These are phyloP conservation scores for Ettlia oleoabundans DNA, from an alignment of 139 green algal genomes.

Conservation along the genomic window DNA sequence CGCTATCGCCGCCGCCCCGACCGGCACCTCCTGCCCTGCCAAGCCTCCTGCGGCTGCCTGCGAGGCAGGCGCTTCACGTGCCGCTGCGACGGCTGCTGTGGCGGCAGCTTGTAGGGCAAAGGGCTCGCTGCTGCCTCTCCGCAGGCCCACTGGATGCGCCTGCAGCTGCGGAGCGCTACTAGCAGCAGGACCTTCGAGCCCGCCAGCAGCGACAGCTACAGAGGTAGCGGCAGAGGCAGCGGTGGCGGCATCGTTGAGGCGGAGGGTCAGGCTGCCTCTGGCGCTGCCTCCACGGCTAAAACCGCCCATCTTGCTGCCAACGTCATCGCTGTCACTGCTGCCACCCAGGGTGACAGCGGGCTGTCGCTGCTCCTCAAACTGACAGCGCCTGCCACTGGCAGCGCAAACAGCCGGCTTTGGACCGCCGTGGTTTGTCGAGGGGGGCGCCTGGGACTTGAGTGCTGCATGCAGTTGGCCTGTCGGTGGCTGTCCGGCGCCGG, in stretches of 20 bases:
- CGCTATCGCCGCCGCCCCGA: not conserved
- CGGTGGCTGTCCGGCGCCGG: not conserved
- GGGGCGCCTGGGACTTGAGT: not conserved
- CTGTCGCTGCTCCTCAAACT: not conserved
- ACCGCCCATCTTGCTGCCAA: no score
- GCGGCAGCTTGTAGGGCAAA: no score
- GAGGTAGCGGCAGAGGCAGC: no score
- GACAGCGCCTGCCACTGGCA: not conserved
- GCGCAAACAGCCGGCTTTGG: not conserved
- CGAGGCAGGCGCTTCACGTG: no score
- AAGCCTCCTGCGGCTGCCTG: no score
- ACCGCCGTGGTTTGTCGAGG: not conserved
- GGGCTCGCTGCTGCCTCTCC: no score
- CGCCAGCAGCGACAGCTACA: no score
- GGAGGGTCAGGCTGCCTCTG: conserved; percentile 1
- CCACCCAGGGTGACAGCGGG: not conserved
- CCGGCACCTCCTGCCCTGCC: not conserved
- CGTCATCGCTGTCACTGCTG: not conserved
- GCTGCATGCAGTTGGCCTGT: conserved; percentile 7
- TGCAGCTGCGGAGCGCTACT: no score
- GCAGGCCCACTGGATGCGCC: no score
- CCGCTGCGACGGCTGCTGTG: no score
- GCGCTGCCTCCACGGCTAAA: no score
- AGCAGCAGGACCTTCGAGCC: no score
- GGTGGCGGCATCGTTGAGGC: not conserved